Evolutionary conservation across 306 rosid genomes (phyloP).

Genomic region (Lathyrus sativus): DNA sequence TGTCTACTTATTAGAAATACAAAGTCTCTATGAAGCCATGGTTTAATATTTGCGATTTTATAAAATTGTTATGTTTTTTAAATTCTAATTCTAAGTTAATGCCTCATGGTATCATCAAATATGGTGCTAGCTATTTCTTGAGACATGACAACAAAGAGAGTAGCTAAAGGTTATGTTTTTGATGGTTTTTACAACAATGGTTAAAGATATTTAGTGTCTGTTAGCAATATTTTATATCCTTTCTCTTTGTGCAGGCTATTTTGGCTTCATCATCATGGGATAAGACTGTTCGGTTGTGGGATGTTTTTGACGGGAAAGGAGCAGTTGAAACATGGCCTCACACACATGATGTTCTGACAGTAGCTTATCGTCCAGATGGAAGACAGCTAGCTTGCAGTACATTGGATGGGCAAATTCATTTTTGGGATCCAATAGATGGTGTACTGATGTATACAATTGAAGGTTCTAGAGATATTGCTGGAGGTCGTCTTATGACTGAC

Average conservation of each 20-base stretch:
- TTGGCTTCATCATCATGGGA: conserved; percentile 97
- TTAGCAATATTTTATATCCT: conserved; percentile 1
- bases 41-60: conserved; percentile 10
- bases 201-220: conserved; percentile 11
- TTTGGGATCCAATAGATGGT: conserved; percentile 97
- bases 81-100: conserved; percentile 5
- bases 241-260: conserved; percentile 53
- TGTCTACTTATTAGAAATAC: conserved; percentile 3
- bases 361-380: conserved; percentile 95
- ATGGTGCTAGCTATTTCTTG: conserved; percentile 2
- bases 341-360: conserved; percentile 84
- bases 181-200: conserved; percentile 18
- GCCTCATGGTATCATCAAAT: neutral
- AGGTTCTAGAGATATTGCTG: conserved; percentile 90
- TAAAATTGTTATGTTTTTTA: conserved; percentile 30
- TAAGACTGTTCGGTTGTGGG: conserved; percentile 90
- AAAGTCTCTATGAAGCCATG: conserved; percentile 17
- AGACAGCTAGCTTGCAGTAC: conserved; percentile 95
- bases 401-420: conserved; percentile 92
- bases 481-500: conserved; percentile 94
- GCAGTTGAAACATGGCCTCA: conserved; percentile 89
- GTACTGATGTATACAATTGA: conserved; percentile 79
- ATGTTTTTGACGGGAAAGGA: conserved; percentile 86
- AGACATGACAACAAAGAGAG: conserved; percentile 5
- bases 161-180: conserved; percentile 31